Evolutionary conservation across 2,329 filamentous ascomycete species (phyloP).

Genomic region (Talaromyces atroroseus): DNA sequence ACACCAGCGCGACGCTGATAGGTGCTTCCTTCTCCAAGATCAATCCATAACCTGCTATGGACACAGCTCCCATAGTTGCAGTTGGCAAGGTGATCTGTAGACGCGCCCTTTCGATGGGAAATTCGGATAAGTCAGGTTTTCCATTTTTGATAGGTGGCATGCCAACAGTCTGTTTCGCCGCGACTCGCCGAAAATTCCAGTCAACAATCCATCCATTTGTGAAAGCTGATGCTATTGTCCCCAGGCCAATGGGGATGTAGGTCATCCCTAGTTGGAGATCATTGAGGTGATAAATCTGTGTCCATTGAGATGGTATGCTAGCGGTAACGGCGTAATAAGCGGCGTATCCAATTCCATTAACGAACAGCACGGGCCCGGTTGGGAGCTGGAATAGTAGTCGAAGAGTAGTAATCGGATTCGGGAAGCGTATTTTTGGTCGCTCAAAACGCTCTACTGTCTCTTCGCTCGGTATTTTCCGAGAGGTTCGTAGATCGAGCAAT

Average conservation of each 20-base stretch:
- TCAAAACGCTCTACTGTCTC: background rate
- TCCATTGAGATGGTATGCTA: background rate
- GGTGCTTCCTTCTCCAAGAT: constrained; percentile 4
- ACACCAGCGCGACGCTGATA: constrained; percentile 20
- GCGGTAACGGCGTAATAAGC: constrained; percentile 12
- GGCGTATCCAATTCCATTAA: constrained; percentile 16
- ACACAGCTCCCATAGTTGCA: background rate
- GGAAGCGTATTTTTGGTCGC: constrained; percentile 2
- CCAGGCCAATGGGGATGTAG: constrained; percentile 18
- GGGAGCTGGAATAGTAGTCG: background rate
- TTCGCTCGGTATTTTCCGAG: background rate
- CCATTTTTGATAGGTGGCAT: too few species aligned
- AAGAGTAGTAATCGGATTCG: constrained; percentile 17
- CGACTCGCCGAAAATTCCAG: background rate
- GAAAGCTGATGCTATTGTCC: constrained; percentile 11
- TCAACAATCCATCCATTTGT: constrained; percentile 4
- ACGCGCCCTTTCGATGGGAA: constrained; percentile 16
- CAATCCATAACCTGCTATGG: constrained; percentile 15
- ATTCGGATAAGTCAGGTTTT: background rate
- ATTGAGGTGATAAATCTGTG: constrained; percentile 12
- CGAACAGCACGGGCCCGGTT: constrained; percentile 8
- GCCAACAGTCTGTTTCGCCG: too few species aligned
- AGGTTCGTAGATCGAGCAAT: background rate
- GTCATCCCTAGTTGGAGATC: constrained; percentile 17
- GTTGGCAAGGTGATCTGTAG: constrained; percentile 4